phyloP scores from a whole-genome alignment of 2,329 filamentous ascomycete species.

The Hortaea sp. region DNA sequence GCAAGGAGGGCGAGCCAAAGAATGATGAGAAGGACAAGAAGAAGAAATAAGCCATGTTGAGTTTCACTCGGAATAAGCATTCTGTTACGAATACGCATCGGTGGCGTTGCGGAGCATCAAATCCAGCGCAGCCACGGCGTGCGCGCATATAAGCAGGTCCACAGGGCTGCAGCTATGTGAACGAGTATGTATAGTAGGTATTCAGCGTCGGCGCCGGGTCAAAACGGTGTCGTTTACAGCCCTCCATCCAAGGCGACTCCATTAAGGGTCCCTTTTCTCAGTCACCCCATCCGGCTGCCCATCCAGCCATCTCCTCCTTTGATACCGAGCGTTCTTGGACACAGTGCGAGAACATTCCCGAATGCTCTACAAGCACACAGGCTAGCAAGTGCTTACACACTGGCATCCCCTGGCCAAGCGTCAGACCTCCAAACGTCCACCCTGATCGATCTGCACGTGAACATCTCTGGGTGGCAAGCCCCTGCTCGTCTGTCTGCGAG shows the following conservation, averaged over 20 bases:
- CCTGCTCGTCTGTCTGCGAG: background rate
- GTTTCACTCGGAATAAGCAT: conserved; percentile 31
- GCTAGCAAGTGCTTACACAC: conserved; percentile 87
- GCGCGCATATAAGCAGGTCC: conserved; percentile 1
- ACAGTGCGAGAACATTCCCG: conserved; percentile 48
- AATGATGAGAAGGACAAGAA: conserved; percentile 40
- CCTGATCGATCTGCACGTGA: background rate
- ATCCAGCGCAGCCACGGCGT: conserved; percentile 2
- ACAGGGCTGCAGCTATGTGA: conserved; percentile 1
- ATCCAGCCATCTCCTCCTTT: conserved; percentile 62
- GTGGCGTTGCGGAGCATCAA: conserved; percentile 13
- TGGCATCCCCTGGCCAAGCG: conserved; percentile 33
- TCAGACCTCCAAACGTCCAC: conserved; percentile 40
- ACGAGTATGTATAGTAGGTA: conserved; percentile 9
- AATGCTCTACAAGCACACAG: conserved; percentile 63
- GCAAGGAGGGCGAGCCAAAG: conserved; percentile 32
- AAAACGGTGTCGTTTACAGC: background rate
- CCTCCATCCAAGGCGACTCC: background rate
- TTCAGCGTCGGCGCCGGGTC: background rate
- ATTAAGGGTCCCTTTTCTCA: conserved; percentile 8
- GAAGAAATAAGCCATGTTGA: conserved; percentile 31
- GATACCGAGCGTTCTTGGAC: conserved; percentile 46
- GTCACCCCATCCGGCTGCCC: conserved; percentile 42
- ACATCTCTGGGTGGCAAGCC: background rate
- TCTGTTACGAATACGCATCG: conserved; percentile 1